phyloP scores from a whole-genome alignment of 352 stramenopile species.

The Halophytophthora batemanensis region DNA sequence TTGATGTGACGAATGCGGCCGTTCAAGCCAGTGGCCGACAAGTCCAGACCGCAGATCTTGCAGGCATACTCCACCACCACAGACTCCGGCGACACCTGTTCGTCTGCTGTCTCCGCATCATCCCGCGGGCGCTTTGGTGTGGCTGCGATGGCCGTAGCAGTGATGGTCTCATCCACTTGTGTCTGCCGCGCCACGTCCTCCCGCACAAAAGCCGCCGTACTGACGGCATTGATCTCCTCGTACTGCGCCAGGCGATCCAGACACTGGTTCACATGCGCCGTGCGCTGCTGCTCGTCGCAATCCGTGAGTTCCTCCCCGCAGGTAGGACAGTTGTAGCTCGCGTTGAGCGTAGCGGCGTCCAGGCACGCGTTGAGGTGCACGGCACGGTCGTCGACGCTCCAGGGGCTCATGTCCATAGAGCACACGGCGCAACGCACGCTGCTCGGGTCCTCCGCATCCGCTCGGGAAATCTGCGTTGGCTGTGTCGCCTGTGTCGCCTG shows the following conservation, averaged over 20 bases:
- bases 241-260: constrained; percentile 33
- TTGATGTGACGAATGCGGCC: constrained; percentile 79
- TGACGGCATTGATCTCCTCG: not conserved
- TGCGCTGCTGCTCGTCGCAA: constrained; percentile 61
- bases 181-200: not conserved
- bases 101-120: not conserved
- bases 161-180: constrained; percentile 3
- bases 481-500: constrained; percentile 1
- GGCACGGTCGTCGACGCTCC: constrained; percentile 43
- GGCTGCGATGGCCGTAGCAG: no score
- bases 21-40: constrained; percentile 34
- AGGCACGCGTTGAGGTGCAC: constrained; percentile 79
- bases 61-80: constrained; percentile 34
- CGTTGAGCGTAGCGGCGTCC: constrained; percentile 29
- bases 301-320: constrained; percentile 56
- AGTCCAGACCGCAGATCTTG: constrained; percentile 63
- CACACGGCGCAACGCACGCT: constrained; percentile 52
- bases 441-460: not conserved
- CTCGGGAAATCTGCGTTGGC: not conserved
- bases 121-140: not conserved
- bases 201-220: constrained; percentile 6
- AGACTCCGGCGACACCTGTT: constrained; percentile 8
- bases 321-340: constrained; percentile 48
- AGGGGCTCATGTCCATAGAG: constrained; percentile 50
- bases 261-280: constrained; percentile 68